Percentiles rank a stretch among this genome's conserved stretches.
phyloP scores from a whole-genome alignment of 2,329 filamentous ascomycete species.

The Magnaporthiopsis poae region DNA sequence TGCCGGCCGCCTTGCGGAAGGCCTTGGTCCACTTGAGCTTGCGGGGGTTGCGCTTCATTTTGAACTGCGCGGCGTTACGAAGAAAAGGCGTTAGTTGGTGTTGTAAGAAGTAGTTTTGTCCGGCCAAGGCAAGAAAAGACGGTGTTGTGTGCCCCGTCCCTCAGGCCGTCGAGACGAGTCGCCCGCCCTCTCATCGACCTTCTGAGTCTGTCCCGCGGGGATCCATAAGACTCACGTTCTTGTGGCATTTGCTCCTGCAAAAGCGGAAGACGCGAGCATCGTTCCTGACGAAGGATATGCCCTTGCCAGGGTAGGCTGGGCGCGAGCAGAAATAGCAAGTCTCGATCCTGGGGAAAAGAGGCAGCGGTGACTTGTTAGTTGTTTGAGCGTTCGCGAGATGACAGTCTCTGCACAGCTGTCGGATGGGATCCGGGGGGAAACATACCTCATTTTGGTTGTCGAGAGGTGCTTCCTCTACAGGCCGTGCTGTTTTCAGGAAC shows the following conservation, averaged over 20 bases:
- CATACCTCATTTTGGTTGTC: conserved; percentile 14
- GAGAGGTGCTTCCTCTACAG: conserved; percentile 14
- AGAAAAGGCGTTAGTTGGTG: neutral
- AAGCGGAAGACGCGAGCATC: conserved; percentile 47
- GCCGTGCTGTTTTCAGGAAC: neutral
- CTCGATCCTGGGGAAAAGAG: conserved; percentile 36
- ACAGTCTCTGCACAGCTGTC: neutral
- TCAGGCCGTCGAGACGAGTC: no score
- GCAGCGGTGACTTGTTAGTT: neutral
- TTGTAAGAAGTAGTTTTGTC: neutral
- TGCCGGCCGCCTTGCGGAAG: conserved; percentile 74
- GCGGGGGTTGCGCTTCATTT: conserved; percentile 95
- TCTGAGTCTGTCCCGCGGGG: neutral
- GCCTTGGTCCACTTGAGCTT: conserved; percentile 97
- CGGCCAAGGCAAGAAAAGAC: neutral
- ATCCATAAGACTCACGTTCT: conserved; percentile 35
- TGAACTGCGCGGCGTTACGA: conserved; percentile 47
- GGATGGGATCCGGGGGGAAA: neutral
- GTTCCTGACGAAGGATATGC: conserved; percentile 43
- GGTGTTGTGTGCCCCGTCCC: neutral
- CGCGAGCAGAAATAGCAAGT: conserved; percentile 58
- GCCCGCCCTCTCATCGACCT: neutral
- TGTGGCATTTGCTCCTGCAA: conserved; percentile 51
- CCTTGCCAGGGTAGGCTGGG: conserved; percentile 46
- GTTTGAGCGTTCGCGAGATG: neutral